Evolutionary conservation across 2,329 filamentous ascomycete genomes (phyloP), one percentile per base, ranked within the genome.

Genomic region (Myriosclerotinia duriaeana): DNA sequence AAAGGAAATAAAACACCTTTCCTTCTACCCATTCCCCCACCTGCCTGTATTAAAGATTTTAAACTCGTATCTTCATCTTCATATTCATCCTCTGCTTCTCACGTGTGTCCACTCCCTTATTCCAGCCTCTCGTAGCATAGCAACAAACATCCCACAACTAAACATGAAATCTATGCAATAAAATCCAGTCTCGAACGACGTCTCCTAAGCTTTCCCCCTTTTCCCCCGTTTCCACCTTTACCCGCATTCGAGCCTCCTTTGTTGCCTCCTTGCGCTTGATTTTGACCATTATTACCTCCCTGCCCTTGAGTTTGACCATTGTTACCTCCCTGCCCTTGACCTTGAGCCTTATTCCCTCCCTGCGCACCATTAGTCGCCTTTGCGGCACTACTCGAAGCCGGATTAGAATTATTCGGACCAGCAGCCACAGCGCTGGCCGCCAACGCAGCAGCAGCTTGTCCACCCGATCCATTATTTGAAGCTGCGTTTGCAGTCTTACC

Each of bases 381-480:
- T 15, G 59, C 69, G 9, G 66, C 42, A 36, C 53, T 48, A 26
- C 38, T 63, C 2, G 46, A 22, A 50, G 42, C 53, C 34, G 20
- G 30, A 50, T 2, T 30, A 0, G 53, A 20, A 5, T 48, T 60
- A 38, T 61, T 42, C 20, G 62, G 38, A 0, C 77, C 78, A 63
- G 71, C 73, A 26, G 74, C 70, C 12, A 78, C 77, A 9, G 65
- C 66, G 5, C 77, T 75, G 11, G 72, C 64, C 5, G 66, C 64
- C 65, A 36, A 44, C 34, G 64, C 65, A 3, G 69, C 70, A 7
- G 69, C 72, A 17, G 69, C 70, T n/a, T 58, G 46, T 30, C 71
- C 72, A 17, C 46, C 67, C 11, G 65, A 64, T 20, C 67, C 68
- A 48, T 69, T 63, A 60, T 72, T 72, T 2, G 70, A 64, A 42